phyloP scores from a whole-genome alignment of 805 yeast genomes.

The Candida glaebosa region DNA sequence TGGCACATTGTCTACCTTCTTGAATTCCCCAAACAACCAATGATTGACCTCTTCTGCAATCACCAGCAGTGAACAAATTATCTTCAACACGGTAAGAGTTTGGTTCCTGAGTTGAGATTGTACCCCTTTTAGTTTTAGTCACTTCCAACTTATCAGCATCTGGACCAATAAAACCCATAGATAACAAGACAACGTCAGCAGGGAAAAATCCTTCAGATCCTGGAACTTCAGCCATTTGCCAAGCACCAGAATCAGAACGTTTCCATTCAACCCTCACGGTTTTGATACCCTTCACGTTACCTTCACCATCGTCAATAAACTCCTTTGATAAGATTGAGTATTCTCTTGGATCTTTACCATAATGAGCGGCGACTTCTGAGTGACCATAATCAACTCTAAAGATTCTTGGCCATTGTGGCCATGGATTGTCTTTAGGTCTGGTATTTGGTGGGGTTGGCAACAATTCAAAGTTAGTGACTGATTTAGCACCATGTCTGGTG shows the following conservation, averaged over 20 bases:
- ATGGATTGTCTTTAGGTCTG: slow-evolving; percentile 92
- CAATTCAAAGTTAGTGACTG: slow-evolving; percentile 90
- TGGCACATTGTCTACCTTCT: slow-evolving; percentile 98
- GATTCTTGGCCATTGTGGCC: slow-evolving; percentile 99
- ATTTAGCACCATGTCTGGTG: slow-evolving; percentile 94
- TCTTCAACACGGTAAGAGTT: slow-evolving; percentile 66
- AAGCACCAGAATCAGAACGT: slow-evolving; percentile 89
- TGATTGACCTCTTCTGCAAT: slow-evolving; percentile 98
- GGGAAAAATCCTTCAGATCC: slow-evolving; percentile 92
- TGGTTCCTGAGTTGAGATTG: slow-evolving; percentile 61
- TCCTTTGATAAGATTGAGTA: slow-evolving; percentile 94
- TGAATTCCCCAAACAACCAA: slow-evolving; percentile 99
- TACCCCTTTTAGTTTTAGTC: slow-evolving; percentile 79
- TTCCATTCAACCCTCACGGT: slow-evolving; percentile 99
- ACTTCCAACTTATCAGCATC: slow-evolving; percentile 73
- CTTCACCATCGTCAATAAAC: slow-evolving; percentile 91
- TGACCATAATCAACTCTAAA: slow-evolving; percentile 98
- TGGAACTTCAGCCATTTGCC: slow-evolving; percentile 99
- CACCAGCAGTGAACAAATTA: slow-evolving; percentile 93
- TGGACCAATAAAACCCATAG: slow-evolving; percentile 98
- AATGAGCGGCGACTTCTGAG: slow-evolving; percentile 89
- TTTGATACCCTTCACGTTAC: slow-evolving; percentile 91
- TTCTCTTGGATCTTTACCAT: slow-evolving; percentile 97
- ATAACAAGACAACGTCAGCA: slow-evolving; percentile 88
- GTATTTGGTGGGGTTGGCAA: slow-evolving; percentile 86